Conservation (phyloP, 305 asterid species). For the Vinca major region DNA sequence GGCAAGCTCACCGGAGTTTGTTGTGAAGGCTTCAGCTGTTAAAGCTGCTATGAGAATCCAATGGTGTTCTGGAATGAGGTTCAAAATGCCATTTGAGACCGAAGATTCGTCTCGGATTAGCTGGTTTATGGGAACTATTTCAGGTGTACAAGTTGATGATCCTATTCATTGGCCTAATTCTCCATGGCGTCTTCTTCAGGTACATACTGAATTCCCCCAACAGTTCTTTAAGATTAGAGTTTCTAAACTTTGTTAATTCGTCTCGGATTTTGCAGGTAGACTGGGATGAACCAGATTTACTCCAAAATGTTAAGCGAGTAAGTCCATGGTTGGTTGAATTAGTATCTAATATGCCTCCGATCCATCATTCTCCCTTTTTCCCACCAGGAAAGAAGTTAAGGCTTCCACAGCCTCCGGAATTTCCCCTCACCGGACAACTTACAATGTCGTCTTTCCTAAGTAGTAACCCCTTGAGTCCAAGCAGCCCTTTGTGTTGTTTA, state of each 20-base stretch:
- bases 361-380: conserved; percentile 47
- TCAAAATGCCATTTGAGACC: conserved; percentile 89
- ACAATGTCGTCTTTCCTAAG: conserved; percentile 25
- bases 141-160: conserved; percentile 56
- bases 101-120: conserved; percentile 81
- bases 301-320: conserved; percentile 68
- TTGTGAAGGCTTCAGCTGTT: conserved; percentile 53
- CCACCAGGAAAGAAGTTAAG: conserved; percentile 68
- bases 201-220: conserved; percentile 4
- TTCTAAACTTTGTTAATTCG: too few species aligned
- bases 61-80: conserved; percentile 81
- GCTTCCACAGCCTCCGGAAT: conserved; percentile 43
- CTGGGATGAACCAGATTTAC: conserved; percentile 92
- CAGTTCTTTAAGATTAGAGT: not conserved
- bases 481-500: conserved; percentile 61
- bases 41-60: conserved; percentile 55
- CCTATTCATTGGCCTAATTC: conserved; percentile 75
- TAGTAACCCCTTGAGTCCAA: conserved; percentile 50
- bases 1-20: conserved; percentile 77
- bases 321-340: conserved; percentile 85
- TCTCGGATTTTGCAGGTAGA: conserved; percentile 35
- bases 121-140: conserved; percentile 85
- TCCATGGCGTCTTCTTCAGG: conserved; percentile 92
- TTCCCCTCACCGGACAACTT: conserved; percentile 34
- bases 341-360: conserved; percentile 45